Percentiles rank a stretch among this genome's conserved stretches.
phyloP scores from a whole-genome alignment of 805 yeast species.

The Candida oleophila region DNA sequence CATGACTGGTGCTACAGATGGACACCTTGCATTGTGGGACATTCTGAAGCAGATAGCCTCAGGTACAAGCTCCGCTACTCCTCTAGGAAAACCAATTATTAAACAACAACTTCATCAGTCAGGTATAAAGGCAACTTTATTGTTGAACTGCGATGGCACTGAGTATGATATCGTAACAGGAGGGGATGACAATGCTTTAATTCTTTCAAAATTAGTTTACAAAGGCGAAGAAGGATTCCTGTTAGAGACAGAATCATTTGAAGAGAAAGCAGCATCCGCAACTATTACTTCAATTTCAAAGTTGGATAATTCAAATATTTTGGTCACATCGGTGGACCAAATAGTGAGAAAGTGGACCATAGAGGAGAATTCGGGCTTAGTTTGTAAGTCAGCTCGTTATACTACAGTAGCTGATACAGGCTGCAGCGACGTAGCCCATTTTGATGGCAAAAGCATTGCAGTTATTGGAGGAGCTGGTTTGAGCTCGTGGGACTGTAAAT shows the following conservation, averaged over 20 bases:
- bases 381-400: constrained; percentile 43
- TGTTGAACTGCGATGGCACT: constrained; percentile 13
- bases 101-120: constrained; percentile 75
- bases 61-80: background rate
- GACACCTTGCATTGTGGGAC: constrained; percentile 65
- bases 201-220: constrained; percentile 20
- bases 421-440: constrained; percentile 46
- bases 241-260: constrained; percentile 23
- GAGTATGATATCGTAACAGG: constrained; percentile 58
- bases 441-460: constrained; percentile 28
- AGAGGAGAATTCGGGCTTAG: constrained; percentile 20
- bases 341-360: constrained; percentile 62
- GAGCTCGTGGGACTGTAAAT: constrained; percentile 43
- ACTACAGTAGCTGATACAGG: constrained; percentile 94
- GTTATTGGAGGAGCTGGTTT: constrained; percentile 83
- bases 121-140: constrained; percentile 66
- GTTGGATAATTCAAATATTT: constrained; percentile 28
- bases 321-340: constrained; percentile 85
- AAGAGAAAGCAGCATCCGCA: constrained; percentile 73
- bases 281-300: constrained; percentile 69
- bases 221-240: background rate
- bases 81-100: constrained; percentile 27
- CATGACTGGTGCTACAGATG: constrained; percentile 79
- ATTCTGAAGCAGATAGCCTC: constrained; percentile 24
- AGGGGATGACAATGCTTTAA: constrained; percentile 86